phyloP scores from a whole-genome alignment of 768 basidiomycete species.

The Podaxis sp. region DNA sequence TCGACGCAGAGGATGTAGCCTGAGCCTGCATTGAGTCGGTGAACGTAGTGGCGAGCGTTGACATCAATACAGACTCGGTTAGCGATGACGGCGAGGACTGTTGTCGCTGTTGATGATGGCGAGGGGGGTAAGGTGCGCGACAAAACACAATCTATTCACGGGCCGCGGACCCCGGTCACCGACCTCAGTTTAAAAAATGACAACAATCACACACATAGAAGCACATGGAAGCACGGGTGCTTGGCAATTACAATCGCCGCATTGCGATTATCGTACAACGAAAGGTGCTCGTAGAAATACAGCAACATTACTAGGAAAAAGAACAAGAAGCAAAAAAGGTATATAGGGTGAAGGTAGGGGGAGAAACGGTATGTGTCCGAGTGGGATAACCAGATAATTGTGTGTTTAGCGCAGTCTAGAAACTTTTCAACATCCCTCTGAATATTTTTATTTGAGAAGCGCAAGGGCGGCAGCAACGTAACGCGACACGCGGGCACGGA shows the following conservation, averaged over 20 bases:
- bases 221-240: neutral
- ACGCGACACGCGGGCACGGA: conserved; percentile 14
- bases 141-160: neutral
- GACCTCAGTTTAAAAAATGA: neutral
- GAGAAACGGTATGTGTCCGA: neutral
- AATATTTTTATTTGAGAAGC: conserved; percentile 13
- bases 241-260: neutral
- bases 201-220: neutral
- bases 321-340: neutral
- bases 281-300: conserved; percentile 10
- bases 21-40: conserved; percentile 6
- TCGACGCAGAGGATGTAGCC: conserved; percentile 14
- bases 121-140: conserved; percentile 5
- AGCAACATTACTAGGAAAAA: conserved; percentile 3
- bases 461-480: conserved; percentile 13
- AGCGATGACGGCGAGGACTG: too few relatives aligned
- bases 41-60: neutral
- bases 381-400: neutral
- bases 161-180: conserved; percentile 11
- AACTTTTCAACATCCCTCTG: neutral
- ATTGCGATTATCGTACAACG: conserved; percentile 6
- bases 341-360: neutral
- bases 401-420: neutral
- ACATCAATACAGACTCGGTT: neutral
- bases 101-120: conserved; percentile 11